phyloP scores from a whole-genome alignment of 2,329 filamentous ascomycete genomes.

The Diaporthe caulivora region DNA sequence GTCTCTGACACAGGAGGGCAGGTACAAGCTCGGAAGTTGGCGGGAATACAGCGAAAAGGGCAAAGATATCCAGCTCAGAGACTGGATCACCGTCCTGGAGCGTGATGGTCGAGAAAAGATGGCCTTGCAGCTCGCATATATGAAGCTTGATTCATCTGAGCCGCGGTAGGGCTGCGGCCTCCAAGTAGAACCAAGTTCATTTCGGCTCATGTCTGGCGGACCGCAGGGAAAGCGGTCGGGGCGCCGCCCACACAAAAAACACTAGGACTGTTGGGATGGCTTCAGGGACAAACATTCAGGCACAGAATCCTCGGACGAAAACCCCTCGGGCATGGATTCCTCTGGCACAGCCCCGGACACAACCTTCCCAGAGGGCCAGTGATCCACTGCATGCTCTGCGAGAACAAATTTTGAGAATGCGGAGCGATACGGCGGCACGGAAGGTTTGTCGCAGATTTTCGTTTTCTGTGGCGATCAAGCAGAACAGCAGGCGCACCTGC shows the following conservation, averaged over 20 bases:
- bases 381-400: too few species aligned
- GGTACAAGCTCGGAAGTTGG: constrained; percentile 78
- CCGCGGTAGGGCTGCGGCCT: constrained; percentile 48
- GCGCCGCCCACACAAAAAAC: neutral
- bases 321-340: too few species aligned
- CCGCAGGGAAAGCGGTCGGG: neutral
- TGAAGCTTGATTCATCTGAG: constrained; percentile 63
- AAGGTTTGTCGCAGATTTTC: neutral
- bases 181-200: neutral
- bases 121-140: constrained; percentile 71
- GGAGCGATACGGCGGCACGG: neutral
- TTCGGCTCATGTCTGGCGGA: neutral
- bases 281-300: neutral
- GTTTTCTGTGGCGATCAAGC: neutral
- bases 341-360: too few species aligned
- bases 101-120: constrained; percentile 77
- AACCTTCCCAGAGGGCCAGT: too few species aligned
- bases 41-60: constrained; percentile 84
- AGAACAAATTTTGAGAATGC: neutral
- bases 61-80: constrained; percentile 84
- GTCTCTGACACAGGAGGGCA: constrained; percentile 67
- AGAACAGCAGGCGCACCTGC: neutral
- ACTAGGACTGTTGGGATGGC: neutral
- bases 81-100: constrained; percentile 84
- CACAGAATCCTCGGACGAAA: too few species aligned